A percentile compares a stretch with the other conserved stretches of the same genome.
Evolutionary conservation across 2,329 filamentous ascomycete species (phyloP).

Genomic region (Fusarium succisae): DNA sequence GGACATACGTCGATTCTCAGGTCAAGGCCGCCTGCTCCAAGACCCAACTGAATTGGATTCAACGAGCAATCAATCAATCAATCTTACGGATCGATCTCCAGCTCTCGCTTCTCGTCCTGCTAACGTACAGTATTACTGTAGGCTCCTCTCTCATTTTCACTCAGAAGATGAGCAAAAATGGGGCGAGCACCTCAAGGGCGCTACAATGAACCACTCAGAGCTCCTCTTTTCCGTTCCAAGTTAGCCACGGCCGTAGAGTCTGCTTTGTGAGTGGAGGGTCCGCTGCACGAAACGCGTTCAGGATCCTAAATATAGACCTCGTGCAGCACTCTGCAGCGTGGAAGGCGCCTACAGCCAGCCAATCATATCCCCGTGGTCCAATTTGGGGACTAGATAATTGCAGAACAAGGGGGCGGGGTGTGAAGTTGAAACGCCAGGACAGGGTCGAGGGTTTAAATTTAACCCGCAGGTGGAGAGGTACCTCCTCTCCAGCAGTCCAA

Average conservation of each 20-base stretch:
- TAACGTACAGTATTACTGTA: not conserved
- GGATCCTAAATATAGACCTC: constrained; percentile 48
- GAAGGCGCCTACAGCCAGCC: constrained; percentile 45
- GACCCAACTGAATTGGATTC: constrained; percentile 3
- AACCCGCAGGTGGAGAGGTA: constrained; percentile 35
- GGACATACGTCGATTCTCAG: constrained; percentile 10
- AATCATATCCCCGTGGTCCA: constrained; percentile 41
- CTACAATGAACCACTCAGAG: constrained; percentile 39
- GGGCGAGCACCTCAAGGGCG: constrained; percentile 20
- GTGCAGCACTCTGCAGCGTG: constrained; percentile 28
- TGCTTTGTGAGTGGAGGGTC: constrained; percentile 36
- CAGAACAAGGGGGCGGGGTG: constrained; percentile 21
- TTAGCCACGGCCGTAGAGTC: constrained; percentile 30
- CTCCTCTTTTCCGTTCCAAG: constrained; percentile 29
- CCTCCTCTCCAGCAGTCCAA: constrained; percentile 11
- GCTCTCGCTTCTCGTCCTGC: not conserved
- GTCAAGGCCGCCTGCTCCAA: constrained; percentile 8
- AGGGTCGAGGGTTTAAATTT: constrained; percentile 41
- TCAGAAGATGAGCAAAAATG: constrained; percentile 25
- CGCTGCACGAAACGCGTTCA: constrained; percentile 41
- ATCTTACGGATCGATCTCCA: constrained; percentile 20
- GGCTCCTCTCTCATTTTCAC: not conserved
- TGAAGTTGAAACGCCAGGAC: constrained; percentile 9
- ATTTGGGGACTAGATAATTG: constrained; percentile 40
- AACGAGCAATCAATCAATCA: constrained; percentile 1